Percentiles rank a stretch among this genome's conserved stretches.
phyloP scores from a whole-genome alignment of 1,139 yeast genomes.

The Suhomyces terraborum region DNA sequence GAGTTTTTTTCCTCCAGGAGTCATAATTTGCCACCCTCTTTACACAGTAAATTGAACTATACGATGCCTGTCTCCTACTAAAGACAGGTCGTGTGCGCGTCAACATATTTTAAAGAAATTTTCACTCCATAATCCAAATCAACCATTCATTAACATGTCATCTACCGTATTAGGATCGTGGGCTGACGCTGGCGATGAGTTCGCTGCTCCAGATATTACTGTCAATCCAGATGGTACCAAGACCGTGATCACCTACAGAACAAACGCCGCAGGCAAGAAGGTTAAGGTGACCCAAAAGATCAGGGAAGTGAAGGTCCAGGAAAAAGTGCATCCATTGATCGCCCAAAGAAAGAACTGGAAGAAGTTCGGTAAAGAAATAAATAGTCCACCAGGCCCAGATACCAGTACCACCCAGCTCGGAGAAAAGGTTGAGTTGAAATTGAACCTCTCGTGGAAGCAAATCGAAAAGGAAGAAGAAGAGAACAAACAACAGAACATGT shows the following conservation, averaged over 20 bases:
- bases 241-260: conserved; percentile 77
- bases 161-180: conserved; percentile 50
- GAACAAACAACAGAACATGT: conserved; percentile 54
- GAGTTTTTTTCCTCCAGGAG: not conserved
- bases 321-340: conserved; percentile 75
- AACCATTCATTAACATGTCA: conserved; percentile 40
- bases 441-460: conserved; percentile 76
- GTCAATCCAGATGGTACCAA: conserved; percentile 86
- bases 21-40: not conserved
- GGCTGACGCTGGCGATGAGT: conserved; percentile 72
- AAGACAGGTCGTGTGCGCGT: conserved; percentile 10
- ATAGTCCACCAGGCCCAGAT: conserved; percentile 83
- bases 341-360: conserved; percentile 74
- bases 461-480: conserved; percentile 57
- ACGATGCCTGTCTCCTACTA: not conserved
- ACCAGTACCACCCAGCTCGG: conserved; percentile 86
- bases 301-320: conserved; percentile 73
- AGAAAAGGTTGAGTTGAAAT: conserved; percentile 71
- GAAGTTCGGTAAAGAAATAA: conserved; percentile 83
- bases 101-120: conserved; percentile 13
- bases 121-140: conserved; percentile 6
- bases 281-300: conserved; percentile 86
- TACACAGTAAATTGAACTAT: too few relatives aligned
- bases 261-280: conserved; percentile 79
- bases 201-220: conserved; percentile 68